phyloP scores from a whole-genome alignment of 148 eudicot genomes.

The Camellia sinensis region DNA sequence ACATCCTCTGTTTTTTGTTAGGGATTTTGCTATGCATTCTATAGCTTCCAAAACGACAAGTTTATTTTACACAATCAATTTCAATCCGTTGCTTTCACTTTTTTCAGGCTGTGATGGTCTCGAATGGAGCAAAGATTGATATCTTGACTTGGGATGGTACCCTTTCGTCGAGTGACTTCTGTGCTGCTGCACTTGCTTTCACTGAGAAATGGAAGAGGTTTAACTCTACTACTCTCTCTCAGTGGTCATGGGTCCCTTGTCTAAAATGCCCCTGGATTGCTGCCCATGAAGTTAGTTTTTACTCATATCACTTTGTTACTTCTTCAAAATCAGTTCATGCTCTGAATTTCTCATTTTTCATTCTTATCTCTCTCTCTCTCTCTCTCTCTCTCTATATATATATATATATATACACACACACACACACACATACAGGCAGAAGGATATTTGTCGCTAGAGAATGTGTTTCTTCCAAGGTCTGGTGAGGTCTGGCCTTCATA shows the following conservation, averaged over 20 bases:
- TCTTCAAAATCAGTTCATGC: not conserved
- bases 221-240: slow-evolving; percentile 40
- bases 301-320: not conserved
- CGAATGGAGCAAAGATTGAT: slow-evolving; percentile 7
- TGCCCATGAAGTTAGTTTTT: slow-evolving; percentile 32
- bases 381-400: not conserved
- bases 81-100: not conserved
- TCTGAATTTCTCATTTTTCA: not conserved
- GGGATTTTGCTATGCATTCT: not conserved
- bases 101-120: slow-evolving; percentile 9
- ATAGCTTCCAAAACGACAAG: not conserved
- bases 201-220: slow-evolving; percentile 55
- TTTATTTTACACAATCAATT: not conserved
- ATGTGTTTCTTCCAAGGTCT: slow-evolving; percentile 47
- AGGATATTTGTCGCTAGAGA: slow-evolving; percentile 78
- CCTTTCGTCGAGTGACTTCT: slow-evolving; percentile 47
- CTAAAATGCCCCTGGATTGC: slow-evolving; percentile 32
- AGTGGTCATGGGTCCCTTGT: slow-evolving; percentile 64
- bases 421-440: slow-evolving; percentile 35
- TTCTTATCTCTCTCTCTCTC: not conserved
- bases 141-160: slow-evolving; percentile 55
- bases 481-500: slow-evolving; percentile 42
- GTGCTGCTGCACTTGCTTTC: slow-evolving; percentile 43
- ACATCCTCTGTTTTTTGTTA: not conserved
- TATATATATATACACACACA: not conserved